Conservation (phyloP, 495 filamentous ascomycete genomes). For the Lindgomyces ingoldianus region DNA sequence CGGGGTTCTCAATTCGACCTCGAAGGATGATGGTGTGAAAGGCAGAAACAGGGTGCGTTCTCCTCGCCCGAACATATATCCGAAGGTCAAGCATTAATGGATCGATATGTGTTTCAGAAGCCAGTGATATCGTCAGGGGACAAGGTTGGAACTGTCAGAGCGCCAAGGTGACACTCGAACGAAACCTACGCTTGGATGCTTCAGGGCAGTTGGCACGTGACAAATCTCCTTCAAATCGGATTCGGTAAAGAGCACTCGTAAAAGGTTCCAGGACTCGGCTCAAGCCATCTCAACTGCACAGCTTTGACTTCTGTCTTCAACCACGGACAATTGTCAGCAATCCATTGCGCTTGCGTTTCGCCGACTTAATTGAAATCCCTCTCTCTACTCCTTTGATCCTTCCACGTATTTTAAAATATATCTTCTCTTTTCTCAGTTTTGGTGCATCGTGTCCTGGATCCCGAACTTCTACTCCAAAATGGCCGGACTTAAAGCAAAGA, state of each 20-base stretch:
- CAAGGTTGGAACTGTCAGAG: not conserved
- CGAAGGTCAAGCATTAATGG: not conserved
- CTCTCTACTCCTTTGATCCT: too few species aligned
- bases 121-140: not conserved
- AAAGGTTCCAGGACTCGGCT: not conserved
- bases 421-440: too few species aligned
- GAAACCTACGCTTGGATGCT: constrained; percentile 6
- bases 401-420: too few species aligned
- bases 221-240: not conserved
- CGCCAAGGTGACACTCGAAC: constrained; percentile 1
- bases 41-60: too few species aligned
- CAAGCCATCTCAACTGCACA: not conserved
- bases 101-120: constrained; percentile 4
- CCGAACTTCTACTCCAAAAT: not conserved
- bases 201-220: not conserved
- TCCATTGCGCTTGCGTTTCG: not conserved
- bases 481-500: not conserved
- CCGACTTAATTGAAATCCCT: not conserved
- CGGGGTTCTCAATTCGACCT: not conserved
- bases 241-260: not conserved
- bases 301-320: not conserved
- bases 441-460: too few species aligned
- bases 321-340: too few species aligned
- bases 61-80: too few species aligned
- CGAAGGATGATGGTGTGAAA: not conserved